phyloP scores from a whole-genome alignment of 176 grass and related monocot species.

The Avena atlantica region DNA sequence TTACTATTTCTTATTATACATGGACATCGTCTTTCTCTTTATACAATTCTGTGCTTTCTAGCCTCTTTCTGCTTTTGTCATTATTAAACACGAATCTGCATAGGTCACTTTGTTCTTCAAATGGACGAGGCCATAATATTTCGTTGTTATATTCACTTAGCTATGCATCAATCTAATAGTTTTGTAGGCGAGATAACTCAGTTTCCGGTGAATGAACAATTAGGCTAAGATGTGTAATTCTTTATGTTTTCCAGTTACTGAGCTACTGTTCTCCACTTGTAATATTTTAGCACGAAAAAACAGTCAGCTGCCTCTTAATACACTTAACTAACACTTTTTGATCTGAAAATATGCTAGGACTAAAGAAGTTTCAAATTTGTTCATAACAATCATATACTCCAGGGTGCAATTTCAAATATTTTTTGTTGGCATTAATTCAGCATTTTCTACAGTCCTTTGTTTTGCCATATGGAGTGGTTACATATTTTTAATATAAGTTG shows the following conservation, averaged over 20 bases:
- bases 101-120: constrained; percentile 7
- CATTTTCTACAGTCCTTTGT: constrained; percentile 15
- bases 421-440: neutral
- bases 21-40: constrained; percentile 10
- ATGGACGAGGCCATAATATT: constrained; percentile 24
- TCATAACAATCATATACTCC: neutral
- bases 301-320: neutral
- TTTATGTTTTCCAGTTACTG: neutral
- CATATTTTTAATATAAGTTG: constrained; percentile 22
- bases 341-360: neutral
- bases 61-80: constrained; percentile 18
- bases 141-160: constrained; percentile 33
- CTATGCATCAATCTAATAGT: constrained; percentile 1
- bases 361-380: constrained; percentile 25
- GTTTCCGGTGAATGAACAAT: constrained; percentile 17
- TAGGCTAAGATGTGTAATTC: neutral
- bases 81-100: neutral
- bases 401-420: neutral
- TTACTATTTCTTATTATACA: constrained; percentile 40
- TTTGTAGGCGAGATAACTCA: constrained; percentile 20
- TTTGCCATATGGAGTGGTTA: constrained; percentile 37
- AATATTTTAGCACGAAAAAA: constrained; percentile 20
- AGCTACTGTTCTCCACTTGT: constrained; percentile 27
- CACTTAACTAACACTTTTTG: neutral
- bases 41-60: constrained; percentile 23